A percentile compares a stretch with the other conserved stretches of the same genome.
phyloP scores from a whole-genome alignment of 345 rosid genomes.

The Syzygium aqueum region DNA sequence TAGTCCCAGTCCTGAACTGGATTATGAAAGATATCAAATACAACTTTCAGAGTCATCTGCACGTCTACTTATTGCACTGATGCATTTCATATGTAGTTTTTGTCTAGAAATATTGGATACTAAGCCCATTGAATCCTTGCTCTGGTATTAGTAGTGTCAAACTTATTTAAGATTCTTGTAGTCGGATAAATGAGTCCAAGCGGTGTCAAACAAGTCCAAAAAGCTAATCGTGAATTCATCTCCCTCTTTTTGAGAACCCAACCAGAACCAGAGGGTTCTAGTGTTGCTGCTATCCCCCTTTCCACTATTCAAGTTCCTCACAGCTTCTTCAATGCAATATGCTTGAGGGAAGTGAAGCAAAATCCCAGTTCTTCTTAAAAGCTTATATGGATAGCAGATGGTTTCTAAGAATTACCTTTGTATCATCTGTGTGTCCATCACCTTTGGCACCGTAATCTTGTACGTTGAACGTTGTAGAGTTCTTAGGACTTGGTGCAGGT shows the following conservation, averaged over 20 bases:
- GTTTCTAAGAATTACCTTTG: slow-evolving; percentile 36
- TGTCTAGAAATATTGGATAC: not conserved
- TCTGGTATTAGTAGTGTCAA: not conserved
- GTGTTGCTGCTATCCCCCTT: not conserved
- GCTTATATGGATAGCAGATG: not conserved
- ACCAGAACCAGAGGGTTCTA: not conserved
- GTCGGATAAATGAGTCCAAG: not conserved
- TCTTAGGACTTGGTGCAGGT: not conserved
- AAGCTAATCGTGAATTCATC: not conserved
- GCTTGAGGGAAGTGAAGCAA: not conserved
- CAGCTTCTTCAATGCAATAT: not conserved
- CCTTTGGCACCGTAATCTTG: slow-evolving; percentile 67
- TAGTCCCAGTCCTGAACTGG: not conserved
- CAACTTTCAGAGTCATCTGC: not conserved
- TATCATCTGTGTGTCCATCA: slow-evolving; percentile 61
- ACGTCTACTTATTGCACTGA: not conserved
- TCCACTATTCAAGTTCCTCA: not conserved
- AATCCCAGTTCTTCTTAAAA: not conserved
- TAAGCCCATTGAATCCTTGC: not conserved
- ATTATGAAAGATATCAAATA: not conserved
- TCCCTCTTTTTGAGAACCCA: not conserved
- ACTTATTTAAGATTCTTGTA: not conserved
- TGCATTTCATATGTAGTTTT: not conserved
- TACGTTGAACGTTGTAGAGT: slow-evolving; percentile 35
- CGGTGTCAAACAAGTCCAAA: not conserved